Evolutionary conservation across 768 basidiomycete genomes (phyloP), one percentile per base, ranked within the genome.

Genomic region (Ramaria sp.): DNA sequence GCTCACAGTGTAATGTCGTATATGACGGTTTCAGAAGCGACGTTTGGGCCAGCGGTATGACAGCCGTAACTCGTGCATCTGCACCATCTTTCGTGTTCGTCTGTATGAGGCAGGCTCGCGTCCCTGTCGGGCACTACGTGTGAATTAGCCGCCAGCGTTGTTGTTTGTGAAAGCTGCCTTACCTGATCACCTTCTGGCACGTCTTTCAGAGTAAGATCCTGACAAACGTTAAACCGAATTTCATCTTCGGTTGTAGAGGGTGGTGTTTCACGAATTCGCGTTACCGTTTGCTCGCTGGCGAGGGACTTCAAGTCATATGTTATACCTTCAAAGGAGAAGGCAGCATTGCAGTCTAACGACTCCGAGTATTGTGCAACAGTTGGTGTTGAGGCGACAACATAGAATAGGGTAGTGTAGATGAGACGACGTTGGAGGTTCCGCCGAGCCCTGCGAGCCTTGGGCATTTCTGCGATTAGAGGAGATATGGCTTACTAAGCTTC

Each of bases 61-160:
- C 86, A 28, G 79, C 71, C 25, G 81, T 71, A 61, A 93, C 67
- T 49, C 87, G 76, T 59, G 87, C 83, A 2, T 70, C 52, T 38
- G 71, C 65, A 20, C 70, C 73, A 1, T 64, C 59, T 66, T 85
- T 88, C 60, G 70, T 60, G 61, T 90, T 89, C 32, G 72, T 76
- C 60, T 76, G 78, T 3, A 78, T 83, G 28, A 90, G 70, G 67
- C 91, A 94, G 48, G 81, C 85, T 61, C 82, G 73, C 47, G 87
- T 86, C 22, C 80, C 85, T 20, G 64, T 52, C 18, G 76, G 66
- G 69, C 88, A 92, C 88, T 92, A 60, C 30, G 25, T 49, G 24
- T 43, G 49, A 20, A 37, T 57, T 1, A 37, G 28, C 24, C 18
- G 30, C n/a, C 32, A 51, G 38, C 30, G 27, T 22, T 41, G 39